Evolutionary conservation across 208 protist genomes (phyloP).

Genomic region (Acanthamoeba culbertsoni): DNA sequence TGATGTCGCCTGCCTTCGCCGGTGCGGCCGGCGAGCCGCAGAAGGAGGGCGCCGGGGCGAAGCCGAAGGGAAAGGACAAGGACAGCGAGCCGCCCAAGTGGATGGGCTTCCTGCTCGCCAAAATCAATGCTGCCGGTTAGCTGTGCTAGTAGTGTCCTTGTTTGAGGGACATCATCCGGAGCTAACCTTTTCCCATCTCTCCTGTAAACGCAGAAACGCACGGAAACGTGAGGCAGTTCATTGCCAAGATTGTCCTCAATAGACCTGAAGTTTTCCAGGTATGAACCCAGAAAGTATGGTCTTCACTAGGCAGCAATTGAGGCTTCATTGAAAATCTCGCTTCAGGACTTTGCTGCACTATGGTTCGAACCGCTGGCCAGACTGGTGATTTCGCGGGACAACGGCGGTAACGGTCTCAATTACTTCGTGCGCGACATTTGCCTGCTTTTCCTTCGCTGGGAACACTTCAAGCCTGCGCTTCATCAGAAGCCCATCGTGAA

Average conservation of each 20-base stretch:
- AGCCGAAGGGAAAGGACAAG: neutral
- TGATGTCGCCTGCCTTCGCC: constrained; percentile 55
- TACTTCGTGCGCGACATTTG: constrained; percentile 87
- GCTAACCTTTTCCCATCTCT: neutral
- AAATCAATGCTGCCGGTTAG: constrained; percentile 57
- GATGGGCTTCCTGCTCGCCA: constrained; percentile 81
- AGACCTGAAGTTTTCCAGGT: constrained; percentile 45
- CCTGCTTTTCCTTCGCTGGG: constrained; percentile 78
- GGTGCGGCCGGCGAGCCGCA: neutral
- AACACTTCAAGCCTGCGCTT: neutral
- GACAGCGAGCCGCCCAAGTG: constrained; percentile 77
- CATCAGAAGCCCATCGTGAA: constrained; percentile 53
- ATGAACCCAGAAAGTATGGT: neutral
- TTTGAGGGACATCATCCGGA: too few species aligned
- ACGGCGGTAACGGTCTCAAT: constrained; percentile 79
- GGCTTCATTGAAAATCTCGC: constrained; percentile 54
- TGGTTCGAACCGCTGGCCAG: constrained; percentile 79
- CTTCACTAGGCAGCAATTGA: neutral
- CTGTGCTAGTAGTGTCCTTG: too few species aligned
- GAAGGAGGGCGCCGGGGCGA: neutral
- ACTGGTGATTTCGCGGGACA: constrained; percentile 64
- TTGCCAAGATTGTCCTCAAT: constrained; percentile 82
- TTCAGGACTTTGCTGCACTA: constrained; percentile 74
- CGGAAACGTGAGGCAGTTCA: constrained; percentile 79
- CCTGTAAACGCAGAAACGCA: constrained; percentile 45